These are phyloP conservation scores for Skeletonema menzelii DNA, from an alignment of 108 stramenopile species.

Conservation along the genomic window DNA sequence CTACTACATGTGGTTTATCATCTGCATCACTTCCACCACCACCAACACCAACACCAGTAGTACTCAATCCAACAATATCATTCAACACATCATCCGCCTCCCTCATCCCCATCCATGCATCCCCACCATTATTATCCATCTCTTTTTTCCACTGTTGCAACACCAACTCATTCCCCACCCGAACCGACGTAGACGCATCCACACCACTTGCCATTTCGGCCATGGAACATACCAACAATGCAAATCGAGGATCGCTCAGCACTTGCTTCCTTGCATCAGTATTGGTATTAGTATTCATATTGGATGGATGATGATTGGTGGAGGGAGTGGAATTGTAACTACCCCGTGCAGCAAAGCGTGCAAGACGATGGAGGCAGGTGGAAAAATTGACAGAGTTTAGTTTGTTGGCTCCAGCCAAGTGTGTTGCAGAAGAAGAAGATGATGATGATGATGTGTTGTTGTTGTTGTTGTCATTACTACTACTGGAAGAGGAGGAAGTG, in stretches of 20 bases:
- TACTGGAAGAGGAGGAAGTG: background rate
- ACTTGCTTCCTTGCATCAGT: conserved; percentile 36
- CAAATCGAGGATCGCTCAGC: conserved; percentile 78
- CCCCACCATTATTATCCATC: background rate
- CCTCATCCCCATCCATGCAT: background rate
- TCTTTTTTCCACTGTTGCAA: conserved; percentile 23
- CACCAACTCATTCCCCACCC: conserved; percentile 17
- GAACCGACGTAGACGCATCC: conserved; percentile 13
- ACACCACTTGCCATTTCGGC: conserved; percentile 59
- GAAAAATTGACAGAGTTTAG: conserved; percentile 82
- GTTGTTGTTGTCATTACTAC: background rate
- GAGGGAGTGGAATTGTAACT: background rate
- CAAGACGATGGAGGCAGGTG: conserved; percentile 75
- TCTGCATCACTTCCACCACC: too few relatives aligned
- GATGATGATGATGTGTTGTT: background rate
- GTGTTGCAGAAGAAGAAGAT: conserved; percentile 6
- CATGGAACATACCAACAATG: conserved; percentile 64
- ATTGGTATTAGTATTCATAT: background rate
- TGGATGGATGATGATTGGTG: conserved; percentile 1
- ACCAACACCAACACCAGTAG: background rate
- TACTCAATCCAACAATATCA: conserved; percentile 19
- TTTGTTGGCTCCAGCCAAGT: conserved; percentile 52
- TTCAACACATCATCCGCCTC: conserved; percentile 26
- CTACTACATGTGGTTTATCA: background rate
- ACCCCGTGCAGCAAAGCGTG: conserved; percentile 39